phyloP scores from a whole-genome alignment of 2,329 filamentous ascomycete species.

The Colletotrichum gloeosporioides region DNA sequence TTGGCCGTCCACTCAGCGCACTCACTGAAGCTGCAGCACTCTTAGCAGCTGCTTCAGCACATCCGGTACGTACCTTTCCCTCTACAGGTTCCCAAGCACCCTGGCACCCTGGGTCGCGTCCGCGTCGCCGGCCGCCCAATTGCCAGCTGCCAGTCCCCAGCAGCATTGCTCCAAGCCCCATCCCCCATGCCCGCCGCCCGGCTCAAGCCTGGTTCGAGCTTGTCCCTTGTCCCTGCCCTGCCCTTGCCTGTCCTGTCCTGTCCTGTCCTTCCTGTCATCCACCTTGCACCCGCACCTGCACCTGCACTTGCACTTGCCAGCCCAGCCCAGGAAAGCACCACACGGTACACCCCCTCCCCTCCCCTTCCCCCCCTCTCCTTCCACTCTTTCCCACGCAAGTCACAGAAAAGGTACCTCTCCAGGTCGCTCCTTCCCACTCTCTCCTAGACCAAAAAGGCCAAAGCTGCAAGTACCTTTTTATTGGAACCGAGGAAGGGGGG shows the following conservation, averaged over 20 bases:
- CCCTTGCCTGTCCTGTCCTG: not conserved
- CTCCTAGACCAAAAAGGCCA: constrained; percentile 10
- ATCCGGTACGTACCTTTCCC: not conserved
- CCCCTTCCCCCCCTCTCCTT: not conserved
- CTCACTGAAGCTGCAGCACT: not conserved
- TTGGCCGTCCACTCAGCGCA: not conserved
- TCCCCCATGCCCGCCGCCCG: not conserved
- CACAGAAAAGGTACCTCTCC: not conserved
- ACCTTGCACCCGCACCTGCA: not conserved
- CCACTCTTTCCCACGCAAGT: not conserved
- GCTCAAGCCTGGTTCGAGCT: constrained; percentile 2
- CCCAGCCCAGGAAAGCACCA: not conserved
- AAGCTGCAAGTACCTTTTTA: constrained; percentile 3
- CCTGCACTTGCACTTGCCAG: not conserved
- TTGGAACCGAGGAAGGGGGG: not conserved
- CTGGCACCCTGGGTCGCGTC: not conserved
- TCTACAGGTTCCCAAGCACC: not conserved
- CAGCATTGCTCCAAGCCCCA: not conserved
- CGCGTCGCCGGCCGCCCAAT: not conserved
- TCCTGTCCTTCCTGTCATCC: not conserved
- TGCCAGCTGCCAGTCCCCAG: not conserved
- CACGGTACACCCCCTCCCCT: not conserved
- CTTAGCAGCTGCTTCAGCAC: not conserved
- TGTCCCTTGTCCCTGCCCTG: constrained; percentile 10
- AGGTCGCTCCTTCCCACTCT: not conserved